A percentile compares a stretch with the other conserved stretches of the same genome.
phyloP scores from a whole-genome alignment of 202 grass and related monocot genomes.

The Eragrostis tef region DNA sequence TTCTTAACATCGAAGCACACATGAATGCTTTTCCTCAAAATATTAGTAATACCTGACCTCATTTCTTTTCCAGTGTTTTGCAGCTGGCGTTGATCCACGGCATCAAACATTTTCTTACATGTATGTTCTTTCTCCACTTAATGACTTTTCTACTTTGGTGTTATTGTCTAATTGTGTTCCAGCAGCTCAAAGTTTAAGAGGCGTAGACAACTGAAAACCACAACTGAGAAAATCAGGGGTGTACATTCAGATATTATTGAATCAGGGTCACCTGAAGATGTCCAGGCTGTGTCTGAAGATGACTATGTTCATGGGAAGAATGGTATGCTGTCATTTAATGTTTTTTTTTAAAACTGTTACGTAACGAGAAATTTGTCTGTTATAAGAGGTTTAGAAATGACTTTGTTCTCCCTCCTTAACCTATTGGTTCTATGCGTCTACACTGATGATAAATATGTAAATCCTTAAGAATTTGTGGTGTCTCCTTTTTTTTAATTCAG shows the following conservation, averaged over 20 bases:
- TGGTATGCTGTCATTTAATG: constrained; percentile 57
- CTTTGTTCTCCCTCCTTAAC: not conserved
- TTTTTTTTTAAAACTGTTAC: constrained; percentile 21
- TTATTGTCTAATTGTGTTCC: constrained; percentile 40
- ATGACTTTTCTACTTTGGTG: constrained; percentile 4
- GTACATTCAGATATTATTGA: constrained; percentile 77
- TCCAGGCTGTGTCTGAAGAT: constrained; percentile 58
- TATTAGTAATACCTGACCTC: constrained; percentile 20
- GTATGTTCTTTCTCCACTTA: constrained; percentile 51
- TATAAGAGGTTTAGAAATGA: not conserved
- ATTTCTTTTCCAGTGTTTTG: constrained; percentile 60
- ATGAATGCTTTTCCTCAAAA: constrained; percentile 4
- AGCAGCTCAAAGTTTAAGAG: constrained; percentile 79
- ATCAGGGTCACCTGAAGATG: constrained; percentile 73
- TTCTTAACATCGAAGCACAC: not conserved
- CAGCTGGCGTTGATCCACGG: constrained; percentile 83
- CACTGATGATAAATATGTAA: not conserved
- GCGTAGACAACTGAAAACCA: constrained; percentile 52
- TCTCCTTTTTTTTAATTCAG: not conserved
- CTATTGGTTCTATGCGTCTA: not conserved
- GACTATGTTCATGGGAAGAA: constrained; percentile 65
- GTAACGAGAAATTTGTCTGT: not conserved
- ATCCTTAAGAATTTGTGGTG: constrained; percentile 1
- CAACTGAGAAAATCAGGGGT: constrained; percentile 57
- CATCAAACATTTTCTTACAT: constrained; percentile 93